Conservation (phyloP, 805 yeast genomes). For the Ogataea zsoltii region DNA sequence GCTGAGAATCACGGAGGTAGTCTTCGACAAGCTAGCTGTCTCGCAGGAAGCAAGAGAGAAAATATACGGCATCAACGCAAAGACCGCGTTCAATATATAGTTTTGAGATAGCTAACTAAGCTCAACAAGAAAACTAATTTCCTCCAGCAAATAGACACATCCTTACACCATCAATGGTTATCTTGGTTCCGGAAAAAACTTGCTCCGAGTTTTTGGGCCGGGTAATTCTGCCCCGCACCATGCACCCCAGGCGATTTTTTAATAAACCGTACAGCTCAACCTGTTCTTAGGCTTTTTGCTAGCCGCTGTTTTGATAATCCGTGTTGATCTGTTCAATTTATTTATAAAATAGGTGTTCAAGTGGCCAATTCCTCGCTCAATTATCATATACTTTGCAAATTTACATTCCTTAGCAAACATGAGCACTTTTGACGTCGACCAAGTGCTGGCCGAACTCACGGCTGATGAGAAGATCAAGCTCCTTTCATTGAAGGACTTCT, state of each 20-base stretch:
- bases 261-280: too few species aligned
- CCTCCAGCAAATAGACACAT: too few species aligned
- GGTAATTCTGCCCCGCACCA: background rate
- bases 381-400: too few species aligned
- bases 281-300: too few species aligned
- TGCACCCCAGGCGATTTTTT: too few species aligned
- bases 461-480: conserved; percentile 34
- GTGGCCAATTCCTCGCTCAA: background rate
- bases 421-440: conserved; percentile 23
- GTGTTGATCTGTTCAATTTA: background rate
- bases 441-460: conserved; percentile 25
- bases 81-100: conserved; percentile 2
- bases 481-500: conserved; percentile 38
- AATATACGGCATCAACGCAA: conserved; percentile 7
- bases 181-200: background rate
- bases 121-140: too few species aligned
- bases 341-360: background rate
- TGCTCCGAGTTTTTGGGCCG: background rate
- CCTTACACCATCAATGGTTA: background rate
- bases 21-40: conserved; percentile 2
- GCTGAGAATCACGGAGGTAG: conserved; percentile 5
- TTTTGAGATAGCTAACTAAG: background rate
- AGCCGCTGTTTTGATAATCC: background rate
- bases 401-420: too few species aligned
- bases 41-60: background rate